Base-by-base conservation (phyloP, 331 rosid species). In the Saraca asoca region DNA sequence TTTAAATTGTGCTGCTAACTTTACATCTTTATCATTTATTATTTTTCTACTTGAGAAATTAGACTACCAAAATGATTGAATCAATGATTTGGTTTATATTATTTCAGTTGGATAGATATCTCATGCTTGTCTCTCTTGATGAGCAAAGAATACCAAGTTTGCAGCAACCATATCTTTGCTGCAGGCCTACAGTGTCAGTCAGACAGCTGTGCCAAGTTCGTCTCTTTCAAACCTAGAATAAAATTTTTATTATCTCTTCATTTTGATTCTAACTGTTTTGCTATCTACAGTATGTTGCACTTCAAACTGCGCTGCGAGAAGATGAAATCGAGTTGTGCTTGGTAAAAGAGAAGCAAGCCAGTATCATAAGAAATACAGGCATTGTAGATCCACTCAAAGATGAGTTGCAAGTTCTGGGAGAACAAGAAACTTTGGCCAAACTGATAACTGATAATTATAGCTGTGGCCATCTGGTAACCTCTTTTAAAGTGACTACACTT, bases 91-190 rank as follows among this genome's bases (percentile, higher is more conserved):
- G 69, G 60, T 57, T 34, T 74, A 41, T 49, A 2, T 31, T 60
- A 38, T 82, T 67, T 72, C 89, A 87, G 98, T 50, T 75, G 69
- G 75, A 65, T 34, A 46, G 81, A 60, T 72, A 58, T 77, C 80
- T 92, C 70, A 71, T 68, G 85, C 85, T 92, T 69, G 83, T 83
- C 76, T 81, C 96, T 44, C 57, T 73, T 19, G 87, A 92, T 76
- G 83, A 85, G 76, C 77, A 81, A 80, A 78, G 50, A 19, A 59
- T 66, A 50, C 95, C 88, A n/a, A 75, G 78, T 69, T 79, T 89
- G 85, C 74, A 75, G 70, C 68, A 71, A 68, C 87, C 91, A 54
- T 81, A 76, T 71, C 86, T 92, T 77, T 63, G 67, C 74, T 89
- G 98, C 81, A 81, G 64, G 68, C 89, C 89, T 64, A 80, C 82